Base-by-base conservation (phyloP, 2,329 filamentous ascomycete species). In the Neophaeococcomyces aloes region DNA sequence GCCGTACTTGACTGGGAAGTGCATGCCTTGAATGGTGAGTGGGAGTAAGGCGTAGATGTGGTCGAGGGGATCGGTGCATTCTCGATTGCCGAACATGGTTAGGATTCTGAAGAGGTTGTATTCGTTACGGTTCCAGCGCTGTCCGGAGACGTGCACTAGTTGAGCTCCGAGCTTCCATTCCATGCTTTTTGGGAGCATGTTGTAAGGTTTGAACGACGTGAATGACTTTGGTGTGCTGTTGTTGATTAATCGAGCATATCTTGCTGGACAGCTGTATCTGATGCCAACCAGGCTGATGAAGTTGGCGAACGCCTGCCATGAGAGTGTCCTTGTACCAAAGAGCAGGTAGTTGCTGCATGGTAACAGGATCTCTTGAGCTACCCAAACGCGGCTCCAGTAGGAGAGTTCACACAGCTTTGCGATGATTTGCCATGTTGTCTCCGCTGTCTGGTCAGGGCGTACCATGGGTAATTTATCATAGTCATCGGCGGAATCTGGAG, bases 311-410 rank as follows among this genome's bases (percentile, higher is more conserved):
- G 27, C 29, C 19, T 42, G 39, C 39, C 39, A 42, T 15, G 39
- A 31, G n/a, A 42, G 17, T 10, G 18, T 33, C 17, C 13, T 42
- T 19, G 8, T 27, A 10, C 39, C 39, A 27, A 13, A 35, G 10
- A 42, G 30, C 19, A 42, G 23, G 14, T 42, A 42, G 23, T 42
- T 44, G 35, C 37, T 44, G 15, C 18, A 38, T 10, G 42, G 30
- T 8, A 44, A 25, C 35, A 45, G 19, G 17, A 46, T 42, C 29
- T 46, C 44, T 27, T 46, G 44, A 7, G 29, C 34, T 10, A 46
- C 34, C 44, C 44, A 46, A 19, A 42, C 39, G 5, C 44, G 30
- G 11, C 17, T 17, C 44, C 44, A 46, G 17, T 46, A 46, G 8
- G 29, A 30, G 8, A 34, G 32, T 15, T 19, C 18, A 38, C 30